These are phyloP conservation scores for Eremochloa ophiuroides DNA, from an alignment of 176 grass and related monocot genomes.

Conservation along the genomic window DNA sequence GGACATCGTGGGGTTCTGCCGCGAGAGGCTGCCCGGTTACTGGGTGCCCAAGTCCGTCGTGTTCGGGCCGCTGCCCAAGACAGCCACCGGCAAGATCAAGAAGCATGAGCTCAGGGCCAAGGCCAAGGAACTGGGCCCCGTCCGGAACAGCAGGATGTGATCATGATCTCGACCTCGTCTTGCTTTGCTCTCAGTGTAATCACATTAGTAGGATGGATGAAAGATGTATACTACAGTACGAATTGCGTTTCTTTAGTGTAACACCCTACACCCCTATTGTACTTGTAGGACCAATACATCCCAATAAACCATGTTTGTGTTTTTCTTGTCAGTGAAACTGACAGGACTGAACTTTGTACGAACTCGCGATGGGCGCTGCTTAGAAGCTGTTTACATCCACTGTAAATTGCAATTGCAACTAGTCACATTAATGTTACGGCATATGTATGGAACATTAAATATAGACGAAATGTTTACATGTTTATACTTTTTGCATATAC, in stretches of 20 bases:
- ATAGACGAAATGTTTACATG: no score
- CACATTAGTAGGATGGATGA: neutral
- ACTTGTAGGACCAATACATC: neutral
- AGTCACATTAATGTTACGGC: no score
- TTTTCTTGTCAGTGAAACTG: neutral
- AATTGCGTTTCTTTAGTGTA: neutral
- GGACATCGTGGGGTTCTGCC: slow-evolving; percentile 72
- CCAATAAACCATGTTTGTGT: neutral
- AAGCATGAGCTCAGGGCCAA: slow-evolving; percentile 81
- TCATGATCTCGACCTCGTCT: neutral
- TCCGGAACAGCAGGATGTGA: slow-evolving; percentile 78
- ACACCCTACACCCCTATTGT: neutral
- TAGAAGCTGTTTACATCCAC: no score
- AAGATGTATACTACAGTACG: neutral
- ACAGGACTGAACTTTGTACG: neutral
- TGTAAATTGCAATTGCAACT: no score
- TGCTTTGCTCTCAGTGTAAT: neutral
- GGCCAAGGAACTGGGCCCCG: slow-evolving; percentile 78
- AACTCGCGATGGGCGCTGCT: neutral
- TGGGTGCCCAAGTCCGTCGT: slow-evolving; percentile 96
- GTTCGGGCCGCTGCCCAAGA: slow-evolving; percentile 92
- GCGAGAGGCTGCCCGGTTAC: slow-evolving; percentile 69
- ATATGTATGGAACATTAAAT: no score
- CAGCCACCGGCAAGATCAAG: slow-evolving; percentile 94
- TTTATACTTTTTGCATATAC: no score